A percentile compares a stretch with the other conserved stretches of the same genome.
phyloP scores from a whole-genome alignment of 257 asterid species.

The Forsythia viridissima region DNA sequence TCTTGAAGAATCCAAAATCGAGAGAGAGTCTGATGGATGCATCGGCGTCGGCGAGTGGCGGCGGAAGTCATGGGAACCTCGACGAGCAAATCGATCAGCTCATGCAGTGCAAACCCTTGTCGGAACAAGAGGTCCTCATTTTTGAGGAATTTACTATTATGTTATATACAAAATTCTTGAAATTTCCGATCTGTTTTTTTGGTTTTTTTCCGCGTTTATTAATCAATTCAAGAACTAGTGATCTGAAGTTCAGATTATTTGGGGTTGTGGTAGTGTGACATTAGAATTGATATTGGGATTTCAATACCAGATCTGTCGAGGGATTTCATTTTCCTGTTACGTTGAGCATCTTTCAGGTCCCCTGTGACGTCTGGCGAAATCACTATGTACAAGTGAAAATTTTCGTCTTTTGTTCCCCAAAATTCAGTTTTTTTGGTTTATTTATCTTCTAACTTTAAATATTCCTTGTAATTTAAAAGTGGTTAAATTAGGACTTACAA shows the following conservation, averaged over 20 bases:
- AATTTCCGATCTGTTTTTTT: background rate
- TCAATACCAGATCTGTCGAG: constrained; percentile 27
- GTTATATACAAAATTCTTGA: background rate
- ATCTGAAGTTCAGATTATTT: constrained; percentile 15
- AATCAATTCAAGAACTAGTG: constrained; percentile 19
- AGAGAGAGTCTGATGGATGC: constrained; percentile 40
- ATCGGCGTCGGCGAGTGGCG: constrained; percentile 47
- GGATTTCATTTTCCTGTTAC: background rate
- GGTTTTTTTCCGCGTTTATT: constrained; percentile 10
- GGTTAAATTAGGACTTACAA: background rate
- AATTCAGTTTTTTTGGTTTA: background rate
- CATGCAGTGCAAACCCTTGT: constrained; percentile 84
- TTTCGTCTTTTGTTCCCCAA: background rate
- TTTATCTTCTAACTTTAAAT: background rate
- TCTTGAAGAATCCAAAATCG: constrained; percentile 18
- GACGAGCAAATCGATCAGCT: constrained; percentile 82
- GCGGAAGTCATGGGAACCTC: constrained; percentile 55
- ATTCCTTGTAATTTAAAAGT: background rate
- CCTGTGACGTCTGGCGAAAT: background rate
- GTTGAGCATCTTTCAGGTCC: constrained; percentile 15
- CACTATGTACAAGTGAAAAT: background rate
- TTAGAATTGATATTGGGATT: constrained; percentile 23
- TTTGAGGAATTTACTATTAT: background rate
- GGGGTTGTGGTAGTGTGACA: constrained; percentile 2
- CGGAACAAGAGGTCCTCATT: constrained; percentile 65